Evolutionary conservation across 257 asterid genomes (phyloP).

Genomic region (Solanum rostratum): DNA sequence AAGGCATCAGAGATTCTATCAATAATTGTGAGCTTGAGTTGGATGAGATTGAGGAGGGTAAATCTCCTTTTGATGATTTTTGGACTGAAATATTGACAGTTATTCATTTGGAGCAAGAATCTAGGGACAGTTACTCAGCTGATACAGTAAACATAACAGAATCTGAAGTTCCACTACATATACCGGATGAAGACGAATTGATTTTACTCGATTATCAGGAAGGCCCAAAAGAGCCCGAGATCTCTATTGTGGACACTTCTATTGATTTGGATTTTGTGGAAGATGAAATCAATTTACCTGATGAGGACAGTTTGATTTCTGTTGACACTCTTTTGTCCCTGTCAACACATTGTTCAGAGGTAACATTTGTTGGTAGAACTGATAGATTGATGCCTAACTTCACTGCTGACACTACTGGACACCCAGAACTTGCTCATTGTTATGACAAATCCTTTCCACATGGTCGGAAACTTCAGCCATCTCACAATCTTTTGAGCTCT

Average conservation of each 20-base stretch:
- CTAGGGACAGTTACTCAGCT: background rate
- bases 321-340: background rate
- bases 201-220: background rate
- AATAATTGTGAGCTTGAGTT: background rate
- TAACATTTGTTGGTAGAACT: background rate
- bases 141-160: background rate
- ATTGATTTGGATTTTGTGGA: slow-evolving; percentile 8
- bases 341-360: background rate
- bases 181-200: slow-evolving; percentile 3
- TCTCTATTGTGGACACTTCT: background rate
- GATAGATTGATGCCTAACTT: slow-evolving; percentile 1
- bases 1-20: background rate
- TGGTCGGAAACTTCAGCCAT: background rate
- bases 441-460: background rate
- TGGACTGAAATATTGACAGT: slow-evolving; percentile 43
- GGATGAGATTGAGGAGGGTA: slow-evolving; percentile 15
- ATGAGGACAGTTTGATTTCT: slow-evolving; percentile 5
- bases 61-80: slow-evolving; percentile 24
- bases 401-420: slow-evolving; percentile 1
- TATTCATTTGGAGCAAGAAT: slow-evolving; percentile 23
- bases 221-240: background rate
- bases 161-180: background rate
- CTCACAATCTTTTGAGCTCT: background rate
- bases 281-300: slow-evolving; percentile 14
- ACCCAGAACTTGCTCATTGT: background rate